Evolutionary conservation across 2,329 filamentous ascomycete species (phyloP).

Genomic region (Botrytis byssoidea): DNA sequence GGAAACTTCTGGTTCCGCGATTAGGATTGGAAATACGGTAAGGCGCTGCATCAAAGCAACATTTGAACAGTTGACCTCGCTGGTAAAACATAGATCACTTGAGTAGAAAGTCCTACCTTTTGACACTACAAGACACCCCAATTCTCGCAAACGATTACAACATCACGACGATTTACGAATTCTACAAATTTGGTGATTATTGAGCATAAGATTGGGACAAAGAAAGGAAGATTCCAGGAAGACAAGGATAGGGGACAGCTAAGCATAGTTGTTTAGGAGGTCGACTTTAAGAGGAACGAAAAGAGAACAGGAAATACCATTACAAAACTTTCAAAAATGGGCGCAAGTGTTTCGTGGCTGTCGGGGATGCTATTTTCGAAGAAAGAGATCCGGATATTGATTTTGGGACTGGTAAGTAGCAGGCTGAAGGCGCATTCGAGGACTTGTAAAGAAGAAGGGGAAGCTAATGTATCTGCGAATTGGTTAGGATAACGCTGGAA

Average conservation of each 20-base stretch:
- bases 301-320: not conserved
- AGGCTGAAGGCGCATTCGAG: conserved; percentile 5
- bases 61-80: conserved; percentile 16
- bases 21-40: conserved; percentile 20
- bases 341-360: conserved; percentile 65
- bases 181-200: not conserved
- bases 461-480: conserved; percentile 19
- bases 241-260: conserved; percentile 20
- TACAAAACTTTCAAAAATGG: conserved; percentile 47
- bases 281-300: conserved; percentile 5
- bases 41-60: conserved; percentile 16
- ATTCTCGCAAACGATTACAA: not conserved
- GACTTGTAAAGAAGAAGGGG: conserved; percentile 13
- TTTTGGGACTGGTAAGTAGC: conserved; percentile 77
- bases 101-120: conserved; percentile 11
- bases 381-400: conserved; percentile 97
- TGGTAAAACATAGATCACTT: conserved; percentile 12
- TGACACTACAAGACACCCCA: not conserved
- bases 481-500: conserved; percentile 89
- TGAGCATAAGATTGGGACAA: conserved; percentile 6
- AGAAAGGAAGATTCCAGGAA: conserved; percentile 11
- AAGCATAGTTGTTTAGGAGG: conserved; percentile 17
- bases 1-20: conserved; percentile 4
- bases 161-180: not conserved
- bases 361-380: conserved; percentile 80